Conservation (phyloP, 2,329 filamentous ascomycete genomes). For the Arthrobotrys musiformis region DNA sequence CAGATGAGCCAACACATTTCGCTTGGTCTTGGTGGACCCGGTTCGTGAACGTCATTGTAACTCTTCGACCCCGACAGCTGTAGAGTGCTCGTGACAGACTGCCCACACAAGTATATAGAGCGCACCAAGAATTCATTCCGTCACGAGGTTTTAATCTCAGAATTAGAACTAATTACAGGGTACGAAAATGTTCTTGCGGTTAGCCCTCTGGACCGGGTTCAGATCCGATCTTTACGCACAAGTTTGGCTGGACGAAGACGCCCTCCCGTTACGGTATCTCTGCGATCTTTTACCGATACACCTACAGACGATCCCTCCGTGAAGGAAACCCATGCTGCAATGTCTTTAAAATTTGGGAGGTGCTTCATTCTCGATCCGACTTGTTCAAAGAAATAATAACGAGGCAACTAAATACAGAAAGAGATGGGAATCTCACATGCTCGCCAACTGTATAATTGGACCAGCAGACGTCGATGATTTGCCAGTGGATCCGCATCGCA, state of each 20-base stretch:
- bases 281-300: not conserved
- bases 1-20: too few relatives aligned
- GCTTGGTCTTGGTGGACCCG: too few relatives aligned
- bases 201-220: not conserved
- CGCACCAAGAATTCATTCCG: too few relatives aligned
- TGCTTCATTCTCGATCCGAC: conserved; percentile 1
- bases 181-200: not conserved
- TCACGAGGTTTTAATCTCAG: not conserved
- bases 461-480: not conserved
- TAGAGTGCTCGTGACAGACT: too few relatives aligned
- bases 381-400: conserved; percentile 9
- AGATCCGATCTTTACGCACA: not conserved
- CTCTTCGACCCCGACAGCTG: too few relatives aligned
- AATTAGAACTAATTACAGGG: not conserved
- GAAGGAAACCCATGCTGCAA: not conserved
- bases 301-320: not conserved
- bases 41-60: too few relatives aligned
- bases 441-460: not conserved
- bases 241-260: not conserved
- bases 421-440: not conserved
- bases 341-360: conserved; percentile 19
- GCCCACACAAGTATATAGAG: too few relatives aligned
- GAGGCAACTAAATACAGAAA: not conserved
- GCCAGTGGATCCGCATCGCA: not conserved
- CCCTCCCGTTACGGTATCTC: not conserved